phyloP scores from a whole-genome alignment of 306 rosid species.

The Fagus crenata region DNA sequence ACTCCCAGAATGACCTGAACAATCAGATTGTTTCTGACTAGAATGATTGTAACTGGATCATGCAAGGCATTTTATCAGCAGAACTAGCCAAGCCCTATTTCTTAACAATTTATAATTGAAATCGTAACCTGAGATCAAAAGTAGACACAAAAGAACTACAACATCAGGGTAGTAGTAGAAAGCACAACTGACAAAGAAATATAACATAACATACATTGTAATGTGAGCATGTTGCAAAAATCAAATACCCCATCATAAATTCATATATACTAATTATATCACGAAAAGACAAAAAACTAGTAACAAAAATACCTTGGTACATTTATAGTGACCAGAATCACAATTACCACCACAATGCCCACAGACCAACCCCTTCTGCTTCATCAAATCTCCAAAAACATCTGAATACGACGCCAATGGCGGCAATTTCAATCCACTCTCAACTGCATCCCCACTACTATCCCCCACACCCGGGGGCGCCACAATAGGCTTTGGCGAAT shows the following conservation, averaged over 20 bases:
- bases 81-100: neutral
- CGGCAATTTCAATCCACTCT: constrained; percentile 47
- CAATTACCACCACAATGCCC: constrained; percentile 59
- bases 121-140: neutral
- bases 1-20: neutral
- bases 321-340: constrained; percentile 56
- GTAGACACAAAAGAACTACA: neutral
- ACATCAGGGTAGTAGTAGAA: neutral
- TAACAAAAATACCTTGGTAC: constrained; percentile 47
- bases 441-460: constrained; percentile 26
- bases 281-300: neutral
- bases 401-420: constrained; percentile 65
- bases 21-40: neutral
- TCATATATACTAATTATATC: neutral
- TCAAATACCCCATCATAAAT: neutral
- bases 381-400: constrained; percentile 54
- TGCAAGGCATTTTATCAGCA: neutral
- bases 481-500: constrained; percentile 63
- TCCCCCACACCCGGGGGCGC: constrained; percentile 31
- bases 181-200: neutral
- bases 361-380: constrained; percentile 50
- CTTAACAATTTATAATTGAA: neutral
- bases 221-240: neutral
- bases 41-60: neutral
- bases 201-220: neutral